A percentile compares a stretch with the other conserved stretches of the same genome.
phyloP scores from a whole-genome alignment of 768 basidiomycete species.

The Boletus sensibilis region DNA sequence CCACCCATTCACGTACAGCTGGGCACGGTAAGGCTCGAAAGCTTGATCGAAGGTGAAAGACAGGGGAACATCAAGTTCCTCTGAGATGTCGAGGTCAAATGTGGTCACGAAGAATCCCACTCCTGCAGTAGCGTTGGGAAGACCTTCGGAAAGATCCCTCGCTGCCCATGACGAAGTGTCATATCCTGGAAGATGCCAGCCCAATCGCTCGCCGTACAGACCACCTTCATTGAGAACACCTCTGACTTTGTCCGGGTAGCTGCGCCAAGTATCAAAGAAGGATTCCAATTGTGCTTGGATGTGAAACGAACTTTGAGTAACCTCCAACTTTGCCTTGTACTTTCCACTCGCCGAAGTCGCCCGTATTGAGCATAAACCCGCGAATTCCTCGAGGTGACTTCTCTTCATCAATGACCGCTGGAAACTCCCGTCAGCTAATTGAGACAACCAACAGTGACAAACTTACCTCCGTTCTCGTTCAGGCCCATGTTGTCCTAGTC shows the following conservation, averaged over 20 bases:
- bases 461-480: constrained; percentile 57
- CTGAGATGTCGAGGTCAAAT: constrained; percentile 60
- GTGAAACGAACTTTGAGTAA: constrained; percentile 51
- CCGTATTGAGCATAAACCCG: constrained; percentile 67
- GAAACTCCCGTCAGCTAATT: constrained; percentile 1
- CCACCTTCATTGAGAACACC: constrained; percentile 75
- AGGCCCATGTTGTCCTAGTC: constrained; percentile 76
- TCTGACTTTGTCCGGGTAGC: constrained; percentile 71
- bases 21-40: constrained; percentile 66
- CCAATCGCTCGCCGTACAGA: constrained; percentile 63
- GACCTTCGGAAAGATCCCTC: constrained; percentile 56
- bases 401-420: constrained; percentile 47
- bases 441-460: background rate
- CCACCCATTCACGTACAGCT: constrained; percentile 85
- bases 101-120: constrained; percentile 82
- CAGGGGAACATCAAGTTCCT: constrained; percentile 62
- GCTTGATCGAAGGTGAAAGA: constrained; percentile 69
- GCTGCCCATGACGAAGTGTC: constrained; percentile 58
- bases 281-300: background rate
- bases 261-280: constrained; percentile 28
- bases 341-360: constrained; percentile 62
- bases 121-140: constrained; percentile 59
- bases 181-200: constrained; percentile 77
- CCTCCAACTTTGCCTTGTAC: constrained; percentile 79
- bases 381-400: constrained; percentile 79